Base-by-base conservation (phyloP, 2,329 filamentous ascomycete genomes). In the Coniochaeta sp. region DNA sequence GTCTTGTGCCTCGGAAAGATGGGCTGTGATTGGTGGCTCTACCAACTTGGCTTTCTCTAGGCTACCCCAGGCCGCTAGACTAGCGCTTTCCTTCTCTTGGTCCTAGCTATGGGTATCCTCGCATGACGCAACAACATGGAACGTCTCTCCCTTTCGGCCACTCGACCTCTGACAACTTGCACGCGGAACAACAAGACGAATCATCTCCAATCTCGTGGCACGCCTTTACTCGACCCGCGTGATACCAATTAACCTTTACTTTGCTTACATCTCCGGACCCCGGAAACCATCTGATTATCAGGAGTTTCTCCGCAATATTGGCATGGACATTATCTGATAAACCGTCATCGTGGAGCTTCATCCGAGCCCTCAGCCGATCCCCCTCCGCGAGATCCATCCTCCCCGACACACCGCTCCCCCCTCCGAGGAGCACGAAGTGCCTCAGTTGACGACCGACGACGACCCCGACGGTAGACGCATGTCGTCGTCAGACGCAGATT, bases 401-500 rank as follows among this genome's bases (percentile, higher is more conserved):
- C 38, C 18, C 38, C 3, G n/a, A 9, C 38, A 22, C 38, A 42
- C 6, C 33, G 33, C 6, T 42, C 13, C 38, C 22, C 38, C 38
- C 10, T 24, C 18, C 38, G 38, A 42, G 20, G 38, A 24, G 12
- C 4, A 42, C 38, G 20, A 42, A 42, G 10, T 24, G 4, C 8
- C 22, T 26, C 20, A 26, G 18, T 42, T 8, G 38, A 24, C 38
- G 20, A 18, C 18, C 38, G 18, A 24, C 18, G 38, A 14, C 38
- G 38, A n/a, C n/a, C n/a, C 20, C 38, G 38, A 42, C 38, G n/a
- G 13, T 24, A n/a, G 38, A 42, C 63, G 61, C 58, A 73, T 73
- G 71, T 66, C 65, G 64, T 70, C 71, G 71, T 62, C 69, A 66
- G 67, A 58, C 60, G 62, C 53, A 57, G 60, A 51, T 20, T 55